A percentile compares a stretch with the other conserved stretches of the same genome.
Conservation (phyloP, 768 basidiomycete species). For the Lactarius vividus region DNA sequence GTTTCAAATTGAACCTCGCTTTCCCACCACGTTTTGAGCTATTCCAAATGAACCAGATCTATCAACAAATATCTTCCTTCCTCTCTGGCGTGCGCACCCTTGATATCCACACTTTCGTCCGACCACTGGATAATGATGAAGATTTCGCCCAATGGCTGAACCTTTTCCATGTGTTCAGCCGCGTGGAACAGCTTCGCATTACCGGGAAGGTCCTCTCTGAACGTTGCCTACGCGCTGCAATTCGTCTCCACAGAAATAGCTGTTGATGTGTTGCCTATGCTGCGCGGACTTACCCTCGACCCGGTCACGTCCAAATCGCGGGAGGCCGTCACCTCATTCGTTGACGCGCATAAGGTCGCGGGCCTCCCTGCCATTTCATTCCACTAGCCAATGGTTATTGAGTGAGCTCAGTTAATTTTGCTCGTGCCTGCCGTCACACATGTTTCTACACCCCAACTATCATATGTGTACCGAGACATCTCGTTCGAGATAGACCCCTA, state of each 20-base stretch:
- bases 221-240: neutral
- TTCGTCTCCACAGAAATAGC: too few species aligned
- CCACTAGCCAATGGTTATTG: too few species aligned
- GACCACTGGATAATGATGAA: neutral
- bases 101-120: neutral
- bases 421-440: too few species aligned
- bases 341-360: neutral
- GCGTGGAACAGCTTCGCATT: neutral
- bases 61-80: neutral
- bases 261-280: neutral
- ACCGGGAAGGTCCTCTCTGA: neutral
- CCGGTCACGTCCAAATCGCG: neutral
- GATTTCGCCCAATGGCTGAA: neutral
- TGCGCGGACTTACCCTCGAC: conserved; percentile 1
- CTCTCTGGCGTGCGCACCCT: neutral
- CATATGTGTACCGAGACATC: too few species aligned
- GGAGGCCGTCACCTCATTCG: neutral
- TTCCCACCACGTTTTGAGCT: neutral
- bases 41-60: neutral
- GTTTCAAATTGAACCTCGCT: neutral
- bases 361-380: neutral
- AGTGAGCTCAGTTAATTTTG: too few species aligned
- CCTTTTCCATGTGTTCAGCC: neutral
- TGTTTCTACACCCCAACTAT: too few species aligned
- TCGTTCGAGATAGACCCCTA: too few species aligned